Evolutionary conservation across 129 eudicot genomes (phyloP).

Genomic region (Flaveria linearis): DNA sequence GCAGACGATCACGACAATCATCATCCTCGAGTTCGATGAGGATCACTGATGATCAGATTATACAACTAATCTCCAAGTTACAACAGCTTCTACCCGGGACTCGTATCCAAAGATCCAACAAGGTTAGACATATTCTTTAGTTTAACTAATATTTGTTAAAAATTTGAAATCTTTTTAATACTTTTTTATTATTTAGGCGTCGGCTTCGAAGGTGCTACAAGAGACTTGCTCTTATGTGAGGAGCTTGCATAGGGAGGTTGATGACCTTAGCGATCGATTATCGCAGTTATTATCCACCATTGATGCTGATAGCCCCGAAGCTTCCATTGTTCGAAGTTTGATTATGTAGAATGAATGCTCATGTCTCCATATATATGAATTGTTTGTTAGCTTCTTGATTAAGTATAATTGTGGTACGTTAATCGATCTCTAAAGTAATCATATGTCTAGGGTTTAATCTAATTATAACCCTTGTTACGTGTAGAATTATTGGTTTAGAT

Average conservation of each 20-base stretch:
- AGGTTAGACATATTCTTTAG: slow-evolving; percentile 35
- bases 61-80: slow-evolving; percentile 77
- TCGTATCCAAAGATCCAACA: slow-evolving; percentile 74
- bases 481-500: slow-evolving; percentile 23
- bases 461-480: slow-evolving; percentile 35
- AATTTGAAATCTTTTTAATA: neutral
- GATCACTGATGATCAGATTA: slow-evolving; percentile 79
- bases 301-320: slow-evolving; percentile 73
- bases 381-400: slow-evolving; percentile 30
- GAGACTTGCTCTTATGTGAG: slow-evolving; percentile 79
- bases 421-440: slow-evolving; percentile 20
- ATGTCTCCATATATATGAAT: slow-evolving; percentile 17
- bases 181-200: slow-evolving; percentile 34
- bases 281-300: slow-evolving; percentile 63
- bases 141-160: neutral
- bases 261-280: slow-evolving; percentile 72
- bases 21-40: slow-evolving; percentile 51
- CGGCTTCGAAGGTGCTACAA: slow-evolving; percentile 74
- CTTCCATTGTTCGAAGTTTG: slow-evolving; percentile 74
- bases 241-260: slow-evolving; percentile 72
- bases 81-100: slow-evolving; percentile 85
- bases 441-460: slow-evolving; percentile 32
- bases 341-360: slow-evolving; percentile 37
- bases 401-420: slow-evolving; percentile 29
- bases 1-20: slow-evolving; percentile 76